A percentile compares a stretch with the other conserved stretches of the same genome.
phyloP scores from a whole-genome alignment of 148 eudicot species.

The Talinum fruticosum region DNA sequence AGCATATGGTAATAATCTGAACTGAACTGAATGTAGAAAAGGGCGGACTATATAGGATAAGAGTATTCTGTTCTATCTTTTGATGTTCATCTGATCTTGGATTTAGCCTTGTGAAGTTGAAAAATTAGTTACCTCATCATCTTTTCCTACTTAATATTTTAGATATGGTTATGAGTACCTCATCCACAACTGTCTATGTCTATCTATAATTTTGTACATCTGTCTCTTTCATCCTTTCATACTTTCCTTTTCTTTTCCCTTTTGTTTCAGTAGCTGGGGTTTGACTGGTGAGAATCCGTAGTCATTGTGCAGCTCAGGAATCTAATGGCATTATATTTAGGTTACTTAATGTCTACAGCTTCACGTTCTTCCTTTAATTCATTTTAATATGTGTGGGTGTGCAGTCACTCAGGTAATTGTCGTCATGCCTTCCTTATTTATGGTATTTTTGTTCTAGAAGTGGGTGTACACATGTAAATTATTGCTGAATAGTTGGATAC shows the following conservation, averaged over 20 bases:
- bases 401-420: constrained; percentile 17
- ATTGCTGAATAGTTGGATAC: not conserved
- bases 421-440: constrained; percentile 3
- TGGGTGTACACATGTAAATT: not conserved
- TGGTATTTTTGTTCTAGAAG: not conserved
- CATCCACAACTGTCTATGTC: no score
- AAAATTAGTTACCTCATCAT: no score
- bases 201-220: no score
- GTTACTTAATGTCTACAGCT: constrained; percentile 11
- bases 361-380: constrained; percentile 3
- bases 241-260: not conserved
- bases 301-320: constrained; percentile 5
- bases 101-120: no score
- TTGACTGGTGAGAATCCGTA: not conserved
- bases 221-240: not conserved
- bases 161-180: no score
- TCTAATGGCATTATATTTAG: constrained; percentile 5
- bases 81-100: no score
- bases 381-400: constrained; percentile 1
- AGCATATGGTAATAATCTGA: not conserved
- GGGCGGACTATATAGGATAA: no score
- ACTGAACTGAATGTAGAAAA: no score
- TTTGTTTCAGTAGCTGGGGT: not conserved
- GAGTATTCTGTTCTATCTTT: no score
- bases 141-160: no score